Evolutionary conservation across 2,329 filamentous ascomycete genomes (phyloP).

Genomic region (Fusarium aywerte): DNA sequence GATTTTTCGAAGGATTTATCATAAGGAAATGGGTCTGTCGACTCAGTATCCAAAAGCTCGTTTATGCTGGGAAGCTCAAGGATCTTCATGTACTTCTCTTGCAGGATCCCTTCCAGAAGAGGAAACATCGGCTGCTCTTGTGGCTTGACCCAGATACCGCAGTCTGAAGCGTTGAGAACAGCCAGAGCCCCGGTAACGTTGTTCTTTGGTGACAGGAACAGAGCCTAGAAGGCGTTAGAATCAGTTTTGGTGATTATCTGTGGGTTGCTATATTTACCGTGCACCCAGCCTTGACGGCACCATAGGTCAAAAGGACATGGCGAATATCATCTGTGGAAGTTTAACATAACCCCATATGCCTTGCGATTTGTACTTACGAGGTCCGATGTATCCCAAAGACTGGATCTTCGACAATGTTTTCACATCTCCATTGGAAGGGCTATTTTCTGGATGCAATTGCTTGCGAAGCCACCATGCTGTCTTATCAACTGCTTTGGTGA

Average conservation of each 20-base stretch:
- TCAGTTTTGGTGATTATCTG: accelerated
- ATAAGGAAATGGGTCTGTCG: slow-evolving; percentile 43
- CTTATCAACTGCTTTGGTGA: slow-evolving; percentile 46
- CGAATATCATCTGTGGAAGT: slow-evolving; percentile 45
- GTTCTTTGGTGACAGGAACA: slow-evolving; percentile 52
- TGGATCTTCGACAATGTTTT: slow-evolving; percentile 24
- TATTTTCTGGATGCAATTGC: background rate
- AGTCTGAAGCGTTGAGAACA: slow-evolving; percentile 49
- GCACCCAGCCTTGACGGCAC: slow-evolving; percentile 50
- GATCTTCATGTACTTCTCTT: slow-evolving; percentile 44
- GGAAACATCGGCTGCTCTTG: slow-evolving; percentile 31
- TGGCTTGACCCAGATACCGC: slow-evolving; percentile 47
- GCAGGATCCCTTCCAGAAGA: slow-evolving; percentile 41
- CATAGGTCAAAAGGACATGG: slow-evolving; percentile 47
- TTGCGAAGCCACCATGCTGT: slow-evolving; percentile 47
- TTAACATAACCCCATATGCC: accelerated
- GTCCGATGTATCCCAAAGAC: slow-evolving; percentile 49
- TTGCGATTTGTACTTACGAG: slow-evolving; percentile 42
- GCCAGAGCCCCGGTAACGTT: slow-evolving; percentile 48
- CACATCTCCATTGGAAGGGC: background rate
- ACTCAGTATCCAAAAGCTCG: slow-evolving; percentile 39
- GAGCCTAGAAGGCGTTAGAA: slow-evolving; percentile 33
- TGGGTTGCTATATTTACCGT: slow-evolving; percentile 37
- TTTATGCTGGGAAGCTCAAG: slow-evolving; percentile 46
- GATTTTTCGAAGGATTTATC: slow-evolving; percentile 49